Base-by-base conservation (phyloP, 441 rosid species). In the Arabidopsis hybrid region DNA sequence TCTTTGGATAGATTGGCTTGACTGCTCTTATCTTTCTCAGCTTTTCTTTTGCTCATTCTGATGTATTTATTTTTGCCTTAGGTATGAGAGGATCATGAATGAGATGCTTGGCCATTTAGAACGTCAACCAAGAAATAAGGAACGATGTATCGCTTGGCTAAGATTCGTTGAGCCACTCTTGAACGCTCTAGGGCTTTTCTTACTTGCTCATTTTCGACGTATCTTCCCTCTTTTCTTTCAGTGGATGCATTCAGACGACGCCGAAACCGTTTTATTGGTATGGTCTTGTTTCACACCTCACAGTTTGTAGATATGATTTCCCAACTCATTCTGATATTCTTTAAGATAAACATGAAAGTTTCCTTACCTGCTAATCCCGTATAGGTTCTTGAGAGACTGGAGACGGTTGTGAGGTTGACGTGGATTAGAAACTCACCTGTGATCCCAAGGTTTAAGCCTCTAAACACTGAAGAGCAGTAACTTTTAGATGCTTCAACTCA, bases 101-200 rank as follows among this genome's bases (percentile, higher is more conserved):
- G 99, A 92, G 87, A 92, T 92, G 96, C 75, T 95, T 36, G 77
- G 91, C 63, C 96, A 95, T 81, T 77, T 95, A 81, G 99, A 91
- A 83, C 93, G 97, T 52, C 97, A 95, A 71, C 96, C 97, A 60
- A 83, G 93, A 76, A 85, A 86, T 49, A 91, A 85, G 76, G 96
- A 85, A 55, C 85, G 89, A 11, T 69, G 93, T 16, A 42, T 85
- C 49, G 87, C 87, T 26, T 91, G 97, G 99, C 90, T 95, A 73
- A 83, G 71, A 50, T 85, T 70, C 62, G 70, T 85, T 26, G 97
- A 91, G 76, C 94, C 94, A 40, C 81, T 92, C 49, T 81, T 92
- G 58, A 82, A 84, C 12, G 75, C 81, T 72, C 21, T 83, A 1
- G 94, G 96, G 69, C 91, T 95, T 58, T 80, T 95, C 61, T 78